Conservation (phyloP, 164 flowering plant genomes). For the Amborella trichopoda region DNA sequence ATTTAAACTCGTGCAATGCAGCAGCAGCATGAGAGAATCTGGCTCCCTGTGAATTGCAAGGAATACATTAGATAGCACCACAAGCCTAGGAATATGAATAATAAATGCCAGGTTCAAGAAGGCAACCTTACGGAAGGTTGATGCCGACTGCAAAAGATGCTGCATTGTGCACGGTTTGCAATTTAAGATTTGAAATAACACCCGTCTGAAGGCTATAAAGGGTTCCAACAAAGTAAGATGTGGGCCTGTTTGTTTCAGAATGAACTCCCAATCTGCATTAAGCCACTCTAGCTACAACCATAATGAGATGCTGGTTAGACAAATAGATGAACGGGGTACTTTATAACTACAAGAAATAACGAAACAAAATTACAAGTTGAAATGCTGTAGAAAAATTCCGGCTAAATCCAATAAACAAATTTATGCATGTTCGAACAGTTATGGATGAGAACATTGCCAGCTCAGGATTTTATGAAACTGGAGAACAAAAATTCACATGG, state of each 20-base stretch:
- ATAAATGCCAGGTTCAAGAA: not conserved
- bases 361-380: too few relatives aligned
- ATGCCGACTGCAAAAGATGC: constrained; percentile 78
- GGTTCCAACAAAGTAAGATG: constrained; percentile 89
- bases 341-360: too few relatives aligned
- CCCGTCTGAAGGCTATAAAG: constrained; percentile 78
- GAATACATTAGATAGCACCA: constrained; percentile 4
- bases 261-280: constrained; percentile 56
- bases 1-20: constrained; percentile 77
- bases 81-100: not conserved
- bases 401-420: too few relatives aligned
- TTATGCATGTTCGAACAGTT: too few relatives aligned
- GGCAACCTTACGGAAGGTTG: constrained; percentile 85
- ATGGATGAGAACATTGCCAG: too few relatives aligned
- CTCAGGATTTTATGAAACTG: too few relatives aligned
- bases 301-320: too few relatives aligned
- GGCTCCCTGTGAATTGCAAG: constrained; percentile 36
- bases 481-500: too few relatives aligned
- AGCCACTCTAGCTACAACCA: constrained; percentile 64
- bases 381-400: too few relatives aligned
- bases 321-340: too few relatives aligned
- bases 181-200: constrained; percentile 67
- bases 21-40: constrained; percentile 83
- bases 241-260: constrained; percentile 49
- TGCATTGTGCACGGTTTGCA: constrained; percentile 42